phyloP scores from a whole-genome alignment of 176 grass and related monocot genomes.

The Poa pratensis region DNA sequence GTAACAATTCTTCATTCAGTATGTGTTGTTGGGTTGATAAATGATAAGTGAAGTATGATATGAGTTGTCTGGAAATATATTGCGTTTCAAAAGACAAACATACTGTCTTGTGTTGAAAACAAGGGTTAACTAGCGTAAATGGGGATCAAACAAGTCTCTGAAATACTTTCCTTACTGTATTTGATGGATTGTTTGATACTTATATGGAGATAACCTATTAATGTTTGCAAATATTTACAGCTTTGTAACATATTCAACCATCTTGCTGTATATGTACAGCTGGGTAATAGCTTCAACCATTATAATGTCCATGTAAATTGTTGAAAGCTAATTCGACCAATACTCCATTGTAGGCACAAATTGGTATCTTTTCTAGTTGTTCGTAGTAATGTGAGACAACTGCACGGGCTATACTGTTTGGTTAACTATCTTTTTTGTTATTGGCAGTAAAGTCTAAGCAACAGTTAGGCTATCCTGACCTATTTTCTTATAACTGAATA shows the following conservation, averaged over 20 bases:
- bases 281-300: not conserved
- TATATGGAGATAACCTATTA: not conserved
- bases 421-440: not conserved
- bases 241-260: not conserved
- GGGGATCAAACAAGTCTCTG: not conserved
- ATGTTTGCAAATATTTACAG: not conserved
- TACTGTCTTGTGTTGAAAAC: not conserved
- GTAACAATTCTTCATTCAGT: not conserved
- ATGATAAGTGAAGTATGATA: slow-evolving; percentile 4
- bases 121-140: not conserved
- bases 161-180: not conserved
- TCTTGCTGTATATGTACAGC: not conserved
- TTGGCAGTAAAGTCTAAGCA: not conserved
- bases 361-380: not conserved
- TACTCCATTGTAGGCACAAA: slow-evolving; percentile 11
- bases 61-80: not conserved
- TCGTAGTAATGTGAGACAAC: not conserved
- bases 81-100: not conserved
- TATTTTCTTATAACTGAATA: slow-evolving; percentile 21
- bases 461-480: not conserved
- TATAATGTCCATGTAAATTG: not conserved
- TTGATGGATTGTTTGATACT: slow-evolving; percentile 6
- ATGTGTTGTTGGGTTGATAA: not conserved
- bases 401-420: not conserved
- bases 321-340: not conserved